Base-by-base conservation (phyloP, 306 rosid species). In the Sicyos baderoa region DNA sequence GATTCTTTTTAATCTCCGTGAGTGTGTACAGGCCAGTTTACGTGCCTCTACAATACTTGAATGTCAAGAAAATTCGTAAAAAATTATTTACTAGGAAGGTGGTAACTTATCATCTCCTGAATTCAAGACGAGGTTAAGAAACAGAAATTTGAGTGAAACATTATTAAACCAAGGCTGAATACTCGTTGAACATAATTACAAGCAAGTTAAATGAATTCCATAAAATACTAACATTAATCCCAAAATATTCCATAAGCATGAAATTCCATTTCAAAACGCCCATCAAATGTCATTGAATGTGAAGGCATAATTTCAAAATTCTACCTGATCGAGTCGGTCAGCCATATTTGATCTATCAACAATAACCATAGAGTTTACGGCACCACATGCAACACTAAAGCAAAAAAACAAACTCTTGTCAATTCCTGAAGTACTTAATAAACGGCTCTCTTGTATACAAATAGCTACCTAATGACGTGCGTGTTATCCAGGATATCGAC, bases 401-500 rank as follows among this genome's bases (percentile, higher is more conserved):
- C 54, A 65, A 40, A 67, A 55, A 69, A 63, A 29, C 2, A 29
- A 40, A 67, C 49, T 61, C 55, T n/a, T 40, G 75, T 55, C 52
- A 75, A 10, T 68, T 40, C 72, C 68, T 12, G 77, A 18, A 56
- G 47, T 44, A 44, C 9, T 21, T 18, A 6, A 65, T 13, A 17
- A 44, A 14, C 21, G 37, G 54, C 70, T 65, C 54, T 23, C 11
- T 63, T 21, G 13, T 45, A 65, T 45, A 64, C 22, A 21, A 18
- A 9, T 44, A 64, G 45, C 19, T 64, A 91, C 99, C 97, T 78
- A 45, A 93, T 74, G 27, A 93, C 95, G 81, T 84, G 97, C 96
- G 90, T 84, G 50, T 96, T 91, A 80, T 93, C 99, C 45, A 93
- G 97, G 80, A 82, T 81, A 12, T 93, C 99, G 72, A 93, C 99